phyloP scores from a whole-genome alignment of 495 filamentous ascomycete species.

The Penicillium cataractarum region DNA sequence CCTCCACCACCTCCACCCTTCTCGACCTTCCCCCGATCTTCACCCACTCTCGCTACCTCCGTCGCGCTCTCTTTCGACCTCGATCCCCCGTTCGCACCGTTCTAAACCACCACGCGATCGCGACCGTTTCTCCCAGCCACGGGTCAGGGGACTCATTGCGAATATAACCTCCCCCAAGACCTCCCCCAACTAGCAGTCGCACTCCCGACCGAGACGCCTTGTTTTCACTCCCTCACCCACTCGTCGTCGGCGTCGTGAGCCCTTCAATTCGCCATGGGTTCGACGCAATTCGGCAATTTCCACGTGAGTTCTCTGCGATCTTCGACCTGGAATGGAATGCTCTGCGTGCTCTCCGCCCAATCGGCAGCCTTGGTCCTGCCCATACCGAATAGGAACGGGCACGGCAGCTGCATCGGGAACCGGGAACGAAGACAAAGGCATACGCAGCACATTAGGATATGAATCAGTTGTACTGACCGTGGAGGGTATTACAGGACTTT shows the following conservation, averaged over 20 bases:
- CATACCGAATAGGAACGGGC: not conserved
- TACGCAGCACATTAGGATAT: not conserved
- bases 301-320: constrained; percentile 61
- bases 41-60: not conserved
- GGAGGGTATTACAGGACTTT: constrained; percentile 66
- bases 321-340: constrained; percentile 17
- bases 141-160: constrained; percentile 37
- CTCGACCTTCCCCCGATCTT: not conserved
- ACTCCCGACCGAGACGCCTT: not conserved
- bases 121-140: constrained; percentile 27
- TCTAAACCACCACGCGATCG: constrained; percentile 21
- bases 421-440: not conserved
- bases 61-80: not conserved
- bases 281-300: constrained; percentile 87
- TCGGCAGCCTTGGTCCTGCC: constrained; percentile 1
- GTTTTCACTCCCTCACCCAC: constrained; percentile 24
- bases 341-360: constrained; percentile 3
- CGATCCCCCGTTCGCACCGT: not conserved
- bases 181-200: not conserved
- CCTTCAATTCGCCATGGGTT: constrained; percentile 48
- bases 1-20: not conserved
- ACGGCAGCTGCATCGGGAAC: not conserved
- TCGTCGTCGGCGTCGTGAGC: constrained; percentile 6
- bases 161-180: constrained; percentile 19
- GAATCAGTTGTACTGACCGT: constrained; percentile 25